Evolutionary conservation across 2,329 filamentous ascomycete species (phyloP), one percentile per base, ranked within the genome.

Genomic region (Cercospora janseana): DNA sequence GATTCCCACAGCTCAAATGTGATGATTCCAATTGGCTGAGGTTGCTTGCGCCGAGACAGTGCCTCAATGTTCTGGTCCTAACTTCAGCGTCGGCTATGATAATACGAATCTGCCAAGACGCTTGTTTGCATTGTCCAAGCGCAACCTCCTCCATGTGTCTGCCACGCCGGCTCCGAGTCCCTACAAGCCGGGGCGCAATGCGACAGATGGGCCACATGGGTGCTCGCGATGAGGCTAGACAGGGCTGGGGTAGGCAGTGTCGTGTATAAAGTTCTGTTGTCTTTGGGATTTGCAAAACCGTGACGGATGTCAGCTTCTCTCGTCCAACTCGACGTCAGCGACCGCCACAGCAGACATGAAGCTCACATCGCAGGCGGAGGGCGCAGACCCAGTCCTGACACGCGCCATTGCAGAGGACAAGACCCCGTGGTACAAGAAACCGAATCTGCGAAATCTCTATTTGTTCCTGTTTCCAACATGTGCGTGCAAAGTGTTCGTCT

Each of bases 391-490:
- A 24, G 38, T 61, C 5, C 49, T 62, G 28, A 62, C 60, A 13
- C 57, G 52, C 8, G 51, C 52, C 18, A 49, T 73, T 18, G 68
- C 71, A 48, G 64, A 66, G 9, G 74, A 76, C 52, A 65, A 66
- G 5, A 23, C 26, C 35, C 21, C 20, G 12, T 40, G 35, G 35
- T 82, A 75, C 68, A 74, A 72, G 60, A 84, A 84, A 65, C 78
- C 75, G 1, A 83, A 83, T 56, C 68, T 83, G 29, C 72, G 79
- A 46, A 62, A 61, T 13, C 70, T 83, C 28, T 83, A 84, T 60
- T 62, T 83, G 5, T 66, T 79, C 52, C 72, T 84, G 42, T 78
- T 83, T 51, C 78, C 79, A 16, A 79, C 78, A 34, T 81, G 78
- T 63, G 12, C 12, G 35, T 40, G 10, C n/a, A n/a, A n/a, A n/a